Evolutionary conservation across 768 basidiomycete species (phyloP).

Genomic region (Dentipellis sp.): DNA sequence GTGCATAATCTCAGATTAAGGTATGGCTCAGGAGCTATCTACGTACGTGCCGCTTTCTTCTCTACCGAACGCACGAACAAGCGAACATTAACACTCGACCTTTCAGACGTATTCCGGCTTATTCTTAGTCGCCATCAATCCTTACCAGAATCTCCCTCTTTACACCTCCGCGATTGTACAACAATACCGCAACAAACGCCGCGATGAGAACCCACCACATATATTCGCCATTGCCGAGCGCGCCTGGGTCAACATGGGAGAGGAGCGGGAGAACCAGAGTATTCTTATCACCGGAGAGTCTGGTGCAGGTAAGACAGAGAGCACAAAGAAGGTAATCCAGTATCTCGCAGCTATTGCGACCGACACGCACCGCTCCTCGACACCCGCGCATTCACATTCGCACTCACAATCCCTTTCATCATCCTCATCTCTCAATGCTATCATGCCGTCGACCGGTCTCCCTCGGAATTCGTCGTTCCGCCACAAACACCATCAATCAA

Average conservation of each 20-base stretch:
- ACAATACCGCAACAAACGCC: conserved; percentile 81
- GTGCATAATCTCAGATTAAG: conserved; percentile 94
- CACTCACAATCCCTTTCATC: conserved; percentile 54
- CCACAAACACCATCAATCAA: conserved; percentile 41
- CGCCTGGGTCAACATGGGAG: conserved; percentile 98
- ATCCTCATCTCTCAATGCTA: conserved; percentile 35
- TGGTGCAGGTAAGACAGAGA: conserved; percentile 98
- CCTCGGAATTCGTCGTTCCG: conserved; percentile 52
- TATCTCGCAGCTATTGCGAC: conserved; percentile 96
- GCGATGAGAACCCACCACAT: conserved; percentile 92
- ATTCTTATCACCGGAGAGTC: conserved; percentile 99
- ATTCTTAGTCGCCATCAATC: conserved; percentile 97
- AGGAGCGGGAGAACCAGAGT: conserved; percentile 94
- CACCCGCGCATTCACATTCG: conserved; percentile 47
- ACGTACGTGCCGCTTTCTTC: conserved; percentile 45
- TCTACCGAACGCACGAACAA: neutral
- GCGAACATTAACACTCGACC: neutral
- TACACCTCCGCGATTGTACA: conserved; percentile 85
- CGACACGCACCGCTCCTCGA: conserved; percentile 47
- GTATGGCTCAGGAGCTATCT: conserved; percentile 87
- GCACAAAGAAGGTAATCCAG: conserved; percentile 98
- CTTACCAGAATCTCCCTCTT: conserved; percentile 85
- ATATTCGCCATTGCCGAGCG: conserved; percentile 96
- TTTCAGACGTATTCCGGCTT: conserved; percentile 88
- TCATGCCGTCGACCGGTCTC: conserved; percentile 59